Evolutionary conservation across 2,329 filamentous ascomycete genomes (phyloP).

Genomic region (Aspergillus thermomutatus): DNA sequence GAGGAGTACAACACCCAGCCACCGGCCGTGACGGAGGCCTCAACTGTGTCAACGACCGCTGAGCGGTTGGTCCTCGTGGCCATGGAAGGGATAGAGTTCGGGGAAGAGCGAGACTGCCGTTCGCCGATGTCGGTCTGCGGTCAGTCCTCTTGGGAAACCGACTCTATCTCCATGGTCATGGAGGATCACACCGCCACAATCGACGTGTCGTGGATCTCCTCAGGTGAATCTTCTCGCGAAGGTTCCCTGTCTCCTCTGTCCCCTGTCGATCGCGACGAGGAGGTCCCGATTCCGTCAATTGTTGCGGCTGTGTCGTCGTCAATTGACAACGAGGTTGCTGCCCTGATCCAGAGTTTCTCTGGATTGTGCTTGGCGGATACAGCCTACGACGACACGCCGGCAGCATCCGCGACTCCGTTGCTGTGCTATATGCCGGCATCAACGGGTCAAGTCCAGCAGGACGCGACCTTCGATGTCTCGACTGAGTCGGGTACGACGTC

Average conservation of each 20-base stretch:
- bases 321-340: constrained; percentile 9
- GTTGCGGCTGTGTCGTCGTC: neutral
- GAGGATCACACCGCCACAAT: neutral
- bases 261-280: neutral
- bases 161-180: neutral
- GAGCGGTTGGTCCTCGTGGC: neutral
- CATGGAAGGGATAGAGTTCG: neutral
- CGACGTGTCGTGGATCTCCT: neutral
- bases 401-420: neutral
- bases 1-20: neutral
- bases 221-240: neutral
- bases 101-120: neutral
- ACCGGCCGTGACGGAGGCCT: neutral
- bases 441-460: neutral
- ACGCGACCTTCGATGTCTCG: neutral
- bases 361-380: constrained; percentile 8
- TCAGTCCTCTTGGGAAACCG: neutral
- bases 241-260: neutral
- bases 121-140: neutral
- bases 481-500: neutral
- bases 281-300: neutral
- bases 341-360: constrained; percentile 5
- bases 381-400: neutral
- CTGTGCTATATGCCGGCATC: neutral
- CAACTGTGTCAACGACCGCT: neutral